Percentiles rank a stretch among this genome's conserved stretches.
Conservation (phyloP, 2,329 filamentous ascomycete species). For the Fusarium sp. region DNA sequence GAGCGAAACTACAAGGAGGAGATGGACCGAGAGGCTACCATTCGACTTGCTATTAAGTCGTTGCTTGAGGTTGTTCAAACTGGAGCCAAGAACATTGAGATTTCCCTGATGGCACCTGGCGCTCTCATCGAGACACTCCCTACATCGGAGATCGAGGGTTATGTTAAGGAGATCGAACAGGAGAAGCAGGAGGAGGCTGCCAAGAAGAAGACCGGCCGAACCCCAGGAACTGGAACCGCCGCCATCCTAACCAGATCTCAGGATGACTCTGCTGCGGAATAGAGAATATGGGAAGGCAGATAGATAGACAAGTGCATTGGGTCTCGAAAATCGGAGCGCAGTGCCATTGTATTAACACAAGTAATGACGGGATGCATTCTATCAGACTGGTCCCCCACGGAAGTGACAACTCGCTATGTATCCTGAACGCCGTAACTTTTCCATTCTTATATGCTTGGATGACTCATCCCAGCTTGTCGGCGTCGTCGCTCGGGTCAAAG, state of each 20-base stretch:
- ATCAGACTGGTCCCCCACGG: conserved; percentile 30
- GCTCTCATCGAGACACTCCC: conserved; percentile 93
- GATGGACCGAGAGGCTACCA: conserved; percentile 96
- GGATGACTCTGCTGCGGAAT: conserved; percentile 58
- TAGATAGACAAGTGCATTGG: conserved; percentile 49
- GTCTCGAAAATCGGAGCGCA: conserved; percentile 47
- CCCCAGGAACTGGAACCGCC: conserved; percentile 76
- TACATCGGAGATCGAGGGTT: conserved; percentile 94
- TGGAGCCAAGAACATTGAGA: conserved; percentile 99
- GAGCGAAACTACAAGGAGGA: conserved; percentile 99
- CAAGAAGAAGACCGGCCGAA: conserved; percentile 90
- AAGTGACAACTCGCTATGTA: conserved; percentile 46
- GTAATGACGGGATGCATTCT: conserved; percentile 50
- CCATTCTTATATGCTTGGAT: conserved; percentile 41
- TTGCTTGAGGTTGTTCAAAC: conserved; percentile 98
- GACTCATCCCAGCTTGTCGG: conserved; percentile 78
- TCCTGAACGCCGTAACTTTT: conserved; percentile 51
- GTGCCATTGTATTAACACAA: conserved; percentile 57
- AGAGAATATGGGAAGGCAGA: conserved; percentile 43
- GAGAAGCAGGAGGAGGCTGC: conserved; percentile 99
- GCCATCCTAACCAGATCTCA: conserved; percentile 78
- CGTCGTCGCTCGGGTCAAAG: conserved; percentile 81
- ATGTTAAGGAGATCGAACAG: conserved; percentile 98
- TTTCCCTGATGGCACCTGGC: conserved; percentile 95
- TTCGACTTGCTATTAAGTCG: conserved; percentile 98